Evolutionary conservation across 1,284 basidiomycete species (phyloP).

Genomic region (Phaffia rhodozyma): DNA sequence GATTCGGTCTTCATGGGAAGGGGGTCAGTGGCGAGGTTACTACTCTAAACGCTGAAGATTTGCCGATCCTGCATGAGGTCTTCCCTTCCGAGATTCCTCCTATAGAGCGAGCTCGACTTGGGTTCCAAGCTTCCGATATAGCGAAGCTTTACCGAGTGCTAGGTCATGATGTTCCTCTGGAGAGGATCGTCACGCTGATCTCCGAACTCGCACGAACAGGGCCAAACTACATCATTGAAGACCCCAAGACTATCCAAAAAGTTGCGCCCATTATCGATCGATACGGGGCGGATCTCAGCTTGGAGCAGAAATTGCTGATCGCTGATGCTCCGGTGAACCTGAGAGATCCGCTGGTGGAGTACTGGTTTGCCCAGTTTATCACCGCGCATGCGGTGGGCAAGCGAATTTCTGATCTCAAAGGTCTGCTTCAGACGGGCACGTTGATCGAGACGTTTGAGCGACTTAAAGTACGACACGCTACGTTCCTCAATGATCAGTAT

Average conservation of each 20-base stretch:
- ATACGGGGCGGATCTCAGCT: constrained; percentile 37
- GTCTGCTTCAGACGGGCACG: constrained; percentile 40
- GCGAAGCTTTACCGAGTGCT: constrained; percentile 35
- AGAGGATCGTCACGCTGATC: constrained; percentile 27
- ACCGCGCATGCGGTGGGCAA: constrained; percentile 33
- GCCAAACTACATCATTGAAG: constrained; percentile 39
- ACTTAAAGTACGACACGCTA: constrained; percentile 20
- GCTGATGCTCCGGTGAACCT: constrained; percentile 38
- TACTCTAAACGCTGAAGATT: constrained; percentile 54
- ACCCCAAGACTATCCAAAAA: constrained; percentile 32
- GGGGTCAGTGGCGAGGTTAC: constrained; percentile 49
- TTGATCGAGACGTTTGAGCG: constrained; percentile 37
- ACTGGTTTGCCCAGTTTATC: constrained; percentile 34
- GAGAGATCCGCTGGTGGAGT: constrained; percentile 36
- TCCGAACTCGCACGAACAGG: constrained; percentile 40
- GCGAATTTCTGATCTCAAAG: constrained; percentile 30
- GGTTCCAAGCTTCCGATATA: constrained; percentile 31
- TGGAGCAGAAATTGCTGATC: constrained; percentile 44
- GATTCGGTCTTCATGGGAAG: constrained; percentile 60
- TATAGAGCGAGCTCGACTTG: constrained; percentile 38
- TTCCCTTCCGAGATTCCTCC: constrained; percentile 38
- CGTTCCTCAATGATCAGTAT: constrained; percentile 27
- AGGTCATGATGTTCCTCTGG: constrained; percentile 31
- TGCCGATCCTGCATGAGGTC: constrained; percentile 47
- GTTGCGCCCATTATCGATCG: constrained; percentile 40